Evolutionary conservation across 306 rosid genomes (phyloP).

Genomic region (Pterocarpus macrocarpus): DNA sequence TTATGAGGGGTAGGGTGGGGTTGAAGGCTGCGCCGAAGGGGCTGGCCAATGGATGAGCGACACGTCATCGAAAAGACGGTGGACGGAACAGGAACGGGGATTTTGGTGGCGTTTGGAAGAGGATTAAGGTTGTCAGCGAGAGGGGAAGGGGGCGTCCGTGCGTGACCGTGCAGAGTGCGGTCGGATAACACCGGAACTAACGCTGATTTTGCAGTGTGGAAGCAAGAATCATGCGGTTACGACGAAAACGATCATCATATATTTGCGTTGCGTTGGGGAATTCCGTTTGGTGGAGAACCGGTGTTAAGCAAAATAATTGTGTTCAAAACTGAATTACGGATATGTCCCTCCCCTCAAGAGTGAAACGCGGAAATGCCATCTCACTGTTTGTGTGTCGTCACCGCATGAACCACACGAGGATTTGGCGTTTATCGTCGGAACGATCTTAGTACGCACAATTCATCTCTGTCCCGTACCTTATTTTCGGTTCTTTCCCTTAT

Average conservation of each 20-base stretch:
- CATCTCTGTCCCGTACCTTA: not conserved
- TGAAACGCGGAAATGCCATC: constrained; percentile 49
- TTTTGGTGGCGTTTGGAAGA: constrained; percentile 11
- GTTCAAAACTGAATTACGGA: constrained; percentile 42
- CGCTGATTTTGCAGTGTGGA: constrained; percentile 9
- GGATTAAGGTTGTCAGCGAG: not conserved
- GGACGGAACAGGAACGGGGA: constrained; percentile 14
- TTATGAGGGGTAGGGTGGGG: constrained; percentile 56
- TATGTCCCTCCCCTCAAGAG: not conserved
- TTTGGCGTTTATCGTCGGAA: constrained; percentile 17
- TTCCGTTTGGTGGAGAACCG: constrained; percentile 65
- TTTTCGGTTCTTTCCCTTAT: not conserved
- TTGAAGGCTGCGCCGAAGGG: constrained; percentile 44
- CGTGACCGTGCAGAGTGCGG: not conserved
- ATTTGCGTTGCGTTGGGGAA: constrained; percentile 43
- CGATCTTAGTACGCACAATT: not conserved
- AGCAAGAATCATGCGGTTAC: constrained; percentile 45
- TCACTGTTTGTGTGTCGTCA: not conserved
- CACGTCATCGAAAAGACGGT: constrained; percentile 50
- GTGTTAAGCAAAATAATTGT: constrained; percentile 59
- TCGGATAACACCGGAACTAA: constrained; percentile 30
- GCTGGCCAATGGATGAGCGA: constrained; percentile 20
- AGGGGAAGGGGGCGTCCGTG: not conserved
- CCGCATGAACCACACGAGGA: constrained; percentile 19
- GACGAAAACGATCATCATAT: constrained; percentile 27